These are phyloP conservation scores for Ochetophila trinervis DNA, from an alignment of 306 rosid species.

Conservation along the genomic window DNA sequence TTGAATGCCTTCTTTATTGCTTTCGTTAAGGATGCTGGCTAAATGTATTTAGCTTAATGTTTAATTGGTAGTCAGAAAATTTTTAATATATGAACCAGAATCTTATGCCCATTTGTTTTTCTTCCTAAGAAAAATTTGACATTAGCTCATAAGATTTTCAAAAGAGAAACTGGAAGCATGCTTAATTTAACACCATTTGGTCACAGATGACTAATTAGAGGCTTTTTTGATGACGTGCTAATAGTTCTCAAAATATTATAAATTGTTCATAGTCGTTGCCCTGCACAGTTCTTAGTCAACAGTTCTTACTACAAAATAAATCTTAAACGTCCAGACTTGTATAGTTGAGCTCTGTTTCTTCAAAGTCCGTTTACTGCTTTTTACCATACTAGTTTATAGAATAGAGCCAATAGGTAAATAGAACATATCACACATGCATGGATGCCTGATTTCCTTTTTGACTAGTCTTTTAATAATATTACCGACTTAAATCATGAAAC, in stretches of 20 bases:
- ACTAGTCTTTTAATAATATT: too few species aligned
- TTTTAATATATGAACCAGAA: conserved; percentile 17
- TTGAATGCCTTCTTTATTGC: not conserved
- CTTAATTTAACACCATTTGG: too few species aligned
- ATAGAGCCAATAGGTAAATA: too few species aligned
- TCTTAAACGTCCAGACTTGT: not conserved
- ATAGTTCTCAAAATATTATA: not conserved
- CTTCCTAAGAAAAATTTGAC: too few species aligned
- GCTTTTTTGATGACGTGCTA: not conserved
- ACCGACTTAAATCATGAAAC: not conserved
- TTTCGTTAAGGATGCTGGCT: conserved; percentile 3
- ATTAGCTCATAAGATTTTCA: too few species aligned
- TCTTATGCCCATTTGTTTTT: not conserved
- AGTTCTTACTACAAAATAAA: not conserved
- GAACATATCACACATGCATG: too few species aligned
- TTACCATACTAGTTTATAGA: not conserved
- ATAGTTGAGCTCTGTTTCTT: not conserved
- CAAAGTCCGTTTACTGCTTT: not conserved
- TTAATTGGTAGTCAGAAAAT: not conserved
- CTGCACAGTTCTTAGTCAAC: too few species aligned
- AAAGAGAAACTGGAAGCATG: too few species aligned
- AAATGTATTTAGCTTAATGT: not conserved
- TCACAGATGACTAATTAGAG: not conserved
- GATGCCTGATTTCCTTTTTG: too few species aligned
- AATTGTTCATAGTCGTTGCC: not conserved